A percentile compares a stretch with the other conserved stretches of the same genome.
Evolutionary conservation across 306 rosid genomes (phyloP).

Genomic region (Herpetospermum pedunculosum): DNA sequence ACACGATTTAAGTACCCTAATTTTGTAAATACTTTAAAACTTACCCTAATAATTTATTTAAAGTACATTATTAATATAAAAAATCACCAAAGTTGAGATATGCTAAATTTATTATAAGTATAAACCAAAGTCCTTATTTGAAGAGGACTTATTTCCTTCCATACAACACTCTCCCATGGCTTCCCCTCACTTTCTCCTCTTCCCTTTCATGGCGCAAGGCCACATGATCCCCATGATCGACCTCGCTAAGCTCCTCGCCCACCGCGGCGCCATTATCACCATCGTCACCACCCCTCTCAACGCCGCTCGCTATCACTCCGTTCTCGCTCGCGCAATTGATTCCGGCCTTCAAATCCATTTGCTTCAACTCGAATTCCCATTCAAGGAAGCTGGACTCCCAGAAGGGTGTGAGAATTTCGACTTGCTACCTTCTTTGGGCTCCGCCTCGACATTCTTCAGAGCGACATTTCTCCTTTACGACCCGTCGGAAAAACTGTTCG

Average conservation of each 20-base stretch:
- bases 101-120: too few relatives aligned
- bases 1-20: too few relatives aligned
- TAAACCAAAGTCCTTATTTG: too few relatives aligned
- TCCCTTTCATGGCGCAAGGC: slow-evolving; percentile 31
- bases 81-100: too few relatives aligned
- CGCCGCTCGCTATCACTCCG: slow-evolving; percentile 15
- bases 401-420: slow-evolving; percentile 53
- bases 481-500: slow-evolving; percentile 26
- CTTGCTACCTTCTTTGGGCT: slow-evolving; percentile 32
- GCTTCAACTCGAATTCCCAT: slow-evolving; percentile 13
- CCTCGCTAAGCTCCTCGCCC: slow-evolving; percentile 21
- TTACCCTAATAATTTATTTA: too few relatives aligned
- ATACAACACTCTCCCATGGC: too few relatives aligned
- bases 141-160: too few relatives aligned
- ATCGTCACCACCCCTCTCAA: slow-evolving; percentile 24
- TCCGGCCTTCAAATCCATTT: slow-evolving; percentile 14
- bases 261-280: slow-evolving; percentile 13
- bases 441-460: slow-evolving; percentile 12
- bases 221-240: slow-evolving; percentile 38
- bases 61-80: too few relatives aligned
- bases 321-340: slow-evolving; percentile 3
- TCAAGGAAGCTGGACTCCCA: slow-evolving; percentile 31
- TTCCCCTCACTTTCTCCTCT: slow-evolving; percentile 11
- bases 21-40: too few relatives aligned
- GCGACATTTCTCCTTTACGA: slow-evolving; percentile 20